Evolutionary conservation across 208 protist species (phyloP).

Genomic region (Endotrypanum monterogeii): DNA sequence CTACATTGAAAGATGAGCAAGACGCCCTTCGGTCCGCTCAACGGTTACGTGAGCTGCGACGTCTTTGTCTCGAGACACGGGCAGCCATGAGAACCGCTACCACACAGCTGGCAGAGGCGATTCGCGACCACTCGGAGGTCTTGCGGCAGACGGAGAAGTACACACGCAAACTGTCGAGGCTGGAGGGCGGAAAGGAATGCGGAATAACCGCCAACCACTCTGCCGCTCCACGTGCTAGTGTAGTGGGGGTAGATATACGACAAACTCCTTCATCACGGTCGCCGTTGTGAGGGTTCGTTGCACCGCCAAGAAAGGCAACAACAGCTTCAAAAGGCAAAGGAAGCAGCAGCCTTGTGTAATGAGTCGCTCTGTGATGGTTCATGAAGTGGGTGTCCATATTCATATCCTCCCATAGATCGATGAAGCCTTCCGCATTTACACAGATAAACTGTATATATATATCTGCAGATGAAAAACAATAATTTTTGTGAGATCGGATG

Average conservation of each 20-base stretch:
- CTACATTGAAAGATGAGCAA: conserved; percentile 14
- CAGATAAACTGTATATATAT: no score
- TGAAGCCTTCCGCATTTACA: no score
- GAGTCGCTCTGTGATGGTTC: background rate
- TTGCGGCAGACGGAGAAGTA: conserved; percentile 60
- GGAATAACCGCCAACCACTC: background rate
- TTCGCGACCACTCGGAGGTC: conserved; percentile 45
- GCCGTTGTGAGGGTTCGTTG: background rate
- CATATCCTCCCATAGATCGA: background rate
- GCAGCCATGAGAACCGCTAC: conserved; percentile 40
- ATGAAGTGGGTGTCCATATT: background rate
- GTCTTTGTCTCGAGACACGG: conserved; percentile 49
- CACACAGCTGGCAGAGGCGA: conserved; percentile 45
- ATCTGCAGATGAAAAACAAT: no score
- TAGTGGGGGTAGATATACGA: background rate
- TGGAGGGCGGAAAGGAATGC: conserved; percentile 1
- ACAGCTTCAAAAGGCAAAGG: no score
- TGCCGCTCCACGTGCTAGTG: background rate
- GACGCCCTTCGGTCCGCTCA: conserved; percentile 19
- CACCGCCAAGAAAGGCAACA: background rate
- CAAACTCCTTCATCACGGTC: background rate
- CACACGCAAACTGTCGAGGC: conserved; percentile 45
- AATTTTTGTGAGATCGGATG: no score
- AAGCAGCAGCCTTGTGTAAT: background rate
- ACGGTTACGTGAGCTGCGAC: conserved; percentile 50